Base-by-base conservation (phyloP, 129 eudicot species). In the Tanacetum coccineum region DNA sequence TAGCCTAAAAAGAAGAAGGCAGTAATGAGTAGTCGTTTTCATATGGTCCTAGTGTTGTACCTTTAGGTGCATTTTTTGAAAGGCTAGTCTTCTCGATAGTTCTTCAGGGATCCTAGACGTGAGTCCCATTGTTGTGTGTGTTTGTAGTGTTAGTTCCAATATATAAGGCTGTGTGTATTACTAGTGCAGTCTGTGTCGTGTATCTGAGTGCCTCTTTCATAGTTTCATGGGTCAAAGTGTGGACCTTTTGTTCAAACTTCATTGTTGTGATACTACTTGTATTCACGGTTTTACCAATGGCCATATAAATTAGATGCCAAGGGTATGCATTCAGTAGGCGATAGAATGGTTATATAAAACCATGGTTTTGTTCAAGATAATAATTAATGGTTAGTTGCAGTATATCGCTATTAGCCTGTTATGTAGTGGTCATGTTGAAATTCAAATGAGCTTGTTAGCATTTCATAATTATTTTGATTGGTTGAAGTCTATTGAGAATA, bases 1-100 rank as follows among this genome's bases (percentile, higher is more conserved):
- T 74, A 26, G 45, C 49, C 32, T 74, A 17, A 86, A 85, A 50
- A 70, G 81, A 66, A 50, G 74, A 26, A 72, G 86, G 57, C 76
- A 68, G 7, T 51, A 28, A 4, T 52, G 54, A 52, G 25, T 74
- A 57, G 56, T 39, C 57, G 42, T 57, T 57, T 57, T 57, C 56
- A 4, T 56, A 53, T 56, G 42, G 74, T 56, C 44, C 44, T 42
- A 42, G 22, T 45, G 6, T 69, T 56, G 55, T 69, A 55, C 44
- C 52, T 20, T 20, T 55, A 55, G 44, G 44, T 40, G 54, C 17
- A 32, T 42, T 9, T n/a, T 68, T 56, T 68, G 62, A 39, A 56
- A 14, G 39, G 65, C 13, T 20, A 20, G n/a, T 64, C 2, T 45
- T 6, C 36, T 21, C 40, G 1, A 64, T 64, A 44, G 63, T 19